Conservation (phyloP, 164 flowering plant species). For the Vitis rupestris region DNA sequence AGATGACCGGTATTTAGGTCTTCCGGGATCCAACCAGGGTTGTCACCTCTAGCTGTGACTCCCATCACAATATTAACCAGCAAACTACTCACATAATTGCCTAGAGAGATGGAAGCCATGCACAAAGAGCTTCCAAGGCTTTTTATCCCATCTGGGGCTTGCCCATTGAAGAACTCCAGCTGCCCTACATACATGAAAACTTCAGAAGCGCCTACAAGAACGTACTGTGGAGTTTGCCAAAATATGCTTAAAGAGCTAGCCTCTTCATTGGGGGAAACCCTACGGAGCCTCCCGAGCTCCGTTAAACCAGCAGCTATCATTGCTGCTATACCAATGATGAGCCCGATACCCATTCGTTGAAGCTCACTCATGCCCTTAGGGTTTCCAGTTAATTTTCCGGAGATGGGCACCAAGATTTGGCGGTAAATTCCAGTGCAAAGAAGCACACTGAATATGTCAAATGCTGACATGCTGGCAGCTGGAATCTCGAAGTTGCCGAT, state of each 20-base stretch:
- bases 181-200: constrained; percentile 93
- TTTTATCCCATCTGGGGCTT: constrained; percentile 90
- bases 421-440: constrained; percentile 59
- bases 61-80: constrained; percentile 70
- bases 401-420: constrained; percentile 51
- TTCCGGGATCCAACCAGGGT: constrained; percentile 81
- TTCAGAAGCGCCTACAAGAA: constrained; percentile 78
- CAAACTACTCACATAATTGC: constrained; percentile 78
- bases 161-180: constrained; percentile 81
- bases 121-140: constrained; percentile 91
- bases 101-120: constrained; percentile 92
- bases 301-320: constrained; percentile 67
- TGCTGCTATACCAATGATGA: constrained; percentile 49
- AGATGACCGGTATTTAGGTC: constrained; percentile 69
- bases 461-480: constrained; percentile 87
- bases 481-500: constrained; percentile 62
- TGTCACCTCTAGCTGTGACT: constrained; percentile 43
- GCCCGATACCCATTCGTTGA: constrained; percentile 67
- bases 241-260: constrained; percentile 49
- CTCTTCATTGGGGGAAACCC: constrained; percentile 21
- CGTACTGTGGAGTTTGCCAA: constrained; percentile 71
- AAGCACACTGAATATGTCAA: constrained; percentile 78
- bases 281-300: constrained; percentile 38
- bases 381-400: constrained; percentile 45
- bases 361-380: constrained; percentile 67